Evolutionary conservation across 106 monocot species (phyloP).

Genomic region (Dendrobium chrysotoxum): DNA sequence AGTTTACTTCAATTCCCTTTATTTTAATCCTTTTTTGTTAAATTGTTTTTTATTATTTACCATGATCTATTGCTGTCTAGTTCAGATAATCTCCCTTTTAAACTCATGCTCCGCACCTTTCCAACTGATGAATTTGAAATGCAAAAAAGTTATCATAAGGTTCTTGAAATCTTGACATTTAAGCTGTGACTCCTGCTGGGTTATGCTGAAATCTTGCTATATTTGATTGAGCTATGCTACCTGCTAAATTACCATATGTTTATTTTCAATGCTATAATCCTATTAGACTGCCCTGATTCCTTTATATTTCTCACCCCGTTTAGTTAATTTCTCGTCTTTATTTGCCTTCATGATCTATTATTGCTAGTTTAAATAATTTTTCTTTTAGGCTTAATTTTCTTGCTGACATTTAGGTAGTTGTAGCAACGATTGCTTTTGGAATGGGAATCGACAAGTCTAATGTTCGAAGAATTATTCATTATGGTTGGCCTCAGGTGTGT

Average conservation of each 20-base stretch:
- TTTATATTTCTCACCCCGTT: not conserved
- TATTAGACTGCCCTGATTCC: not conserved
- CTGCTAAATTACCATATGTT: not conserved
- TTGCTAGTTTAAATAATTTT: not conserved
- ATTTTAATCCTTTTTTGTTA: not conserved
- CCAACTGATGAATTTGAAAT: not conserved
- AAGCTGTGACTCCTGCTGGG: not conserved
- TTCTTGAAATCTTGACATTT: not conserved
- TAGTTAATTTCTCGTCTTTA: not conserved
- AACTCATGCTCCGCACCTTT: not conserved
- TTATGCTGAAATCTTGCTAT: not conserved
- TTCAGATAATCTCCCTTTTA: slow-evolving; percentile 1
- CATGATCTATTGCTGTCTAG: not conserved
- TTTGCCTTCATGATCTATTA: not conserved
- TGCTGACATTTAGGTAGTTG: slow-evolving; percentile 58
- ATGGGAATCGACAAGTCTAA: slow-evolving; percentile 99
- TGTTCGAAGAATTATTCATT: slow-evolving; percentile 96
- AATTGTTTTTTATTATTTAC: not conserved
- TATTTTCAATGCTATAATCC: not conserved
- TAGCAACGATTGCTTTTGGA: slow-evolving; percentile 98
- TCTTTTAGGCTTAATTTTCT: not conserved
- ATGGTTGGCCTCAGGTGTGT: slow-evolving; percentile 98
- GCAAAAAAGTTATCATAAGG: not conserved
- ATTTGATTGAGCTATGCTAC: not conserved
- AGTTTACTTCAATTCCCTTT: too few species aligned